Evolutionary conservation across 31 red algal species (phyloP), one percentile per base, ranked within the genome.

Genomic region (Odonthalia washingtoniensis): DNA sequence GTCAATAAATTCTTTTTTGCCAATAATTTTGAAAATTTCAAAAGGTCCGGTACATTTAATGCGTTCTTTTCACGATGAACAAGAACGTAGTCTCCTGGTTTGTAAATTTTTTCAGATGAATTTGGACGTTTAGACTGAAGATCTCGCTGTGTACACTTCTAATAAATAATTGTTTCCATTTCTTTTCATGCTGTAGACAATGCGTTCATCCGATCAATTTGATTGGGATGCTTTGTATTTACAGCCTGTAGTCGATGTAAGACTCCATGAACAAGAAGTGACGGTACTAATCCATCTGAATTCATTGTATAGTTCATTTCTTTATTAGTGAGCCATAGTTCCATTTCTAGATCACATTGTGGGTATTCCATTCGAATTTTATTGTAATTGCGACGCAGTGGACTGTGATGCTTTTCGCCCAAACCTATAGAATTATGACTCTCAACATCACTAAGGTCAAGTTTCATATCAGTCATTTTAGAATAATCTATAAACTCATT

Each of bases 131-230:
- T 61, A 14, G 52, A 14, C 14, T 14, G 18, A 89, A 38, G n/a
- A 4, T 75, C 87, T 0, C 1, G 28, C 27, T 24, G 21, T 24
- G 82, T 80, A 0, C 46, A 36, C 5, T 41, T 36, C 1, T 89
- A 0, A 27, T 63, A 3, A 5, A 42, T 70, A 3, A 82, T 44
- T 70, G 30, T 2, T 0, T 37, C 3, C 27, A 68, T 68, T 41
- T 89, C 61, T 1, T 1, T 4, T 1, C 86, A 62, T 2, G 75
- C 86, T 0, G 65, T 32, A 45, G 68, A 30, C 5, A 89, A 14
- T 18, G 75, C 76, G 24, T 30, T 21, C 40, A 79, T 41, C 24
- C 24, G 52, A 17, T 61, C 52, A 17, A 17, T 61, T 24, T 61
- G 24, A 24, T 14, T 24, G 14, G 16, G 24, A 61, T 17, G 24